phyloP scores from a whole-genome alignment of 768 basidiomycete genomes.

The Leccinum uliginosum region DNA sequence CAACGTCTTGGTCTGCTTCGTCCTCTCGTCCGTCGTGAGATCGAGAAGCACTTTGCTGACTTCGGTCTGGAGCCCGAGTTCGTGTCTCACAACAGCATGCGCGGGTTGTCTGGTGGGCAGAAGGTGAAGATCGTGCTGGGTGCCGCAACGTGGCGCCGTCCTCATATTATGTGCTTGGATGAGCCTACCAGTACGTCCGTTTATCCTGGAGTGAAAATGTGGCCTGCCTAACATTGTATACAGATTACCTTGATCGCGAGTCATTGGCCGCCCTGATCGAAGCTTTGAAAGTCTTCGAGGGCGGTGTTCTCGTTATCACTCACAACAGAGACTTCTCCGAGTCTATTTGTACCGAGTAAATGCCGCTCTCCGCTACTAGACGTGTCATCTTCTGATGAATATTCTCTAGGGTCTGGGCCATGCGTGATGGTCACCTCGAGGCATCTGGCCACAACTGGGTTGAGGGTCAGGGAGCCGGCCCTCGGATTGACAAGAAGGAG shows the following conservation, averaged over 20 bases:
- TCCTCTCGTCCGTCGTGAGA: constrained; percentile 96
- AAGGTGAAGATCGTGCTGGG: constrained; percentile 99
- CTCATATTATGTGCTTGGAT: constrained; percentile 95
- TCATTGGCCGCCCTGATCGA: constrained; percentile 98
- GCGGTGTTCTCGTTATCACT: constrained; percentile 96
- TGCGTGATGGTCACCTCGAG: constrained; percentile 94
- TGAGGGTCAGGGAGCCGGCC: constrained; percentile 94
- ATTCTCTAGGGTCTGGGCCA: constrained; percentile 80
- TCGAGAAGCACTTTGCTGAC: constrained; percentile 99
- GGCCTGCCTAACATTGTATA: neutral
- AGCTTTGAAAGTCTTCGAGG: constrained; percentile 96
- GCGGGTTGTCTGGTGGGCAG: constrained; percentile 97
- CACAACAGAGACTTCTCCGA: constrained; percentile 99
- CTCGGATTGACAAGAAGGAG: constrained; percentile 91
- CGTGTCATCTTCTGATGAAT: neutral
- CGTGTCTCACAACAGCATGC: constrained; percentile 98
- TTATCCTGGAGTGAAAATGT: neutral
- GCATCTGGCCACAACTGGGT: constrained; percentile 99
- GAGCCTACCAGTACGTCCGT: constrained; percentile 80
- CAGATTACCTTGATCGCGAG: constrained; percentile 99
- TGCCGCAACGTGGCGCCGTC: constrained; percentile 98
- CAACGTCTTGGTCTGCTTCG: constrained; percentile 93
- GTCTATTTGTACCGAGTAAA: constrained; percentile 84
- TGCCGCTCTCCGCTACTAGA: neutral
- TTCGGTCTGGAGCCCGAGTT: constrained; percentile 99